Base-by-base conservation (phyloP, 148 eudicot species). In the Agrostemma githago region DNA sequence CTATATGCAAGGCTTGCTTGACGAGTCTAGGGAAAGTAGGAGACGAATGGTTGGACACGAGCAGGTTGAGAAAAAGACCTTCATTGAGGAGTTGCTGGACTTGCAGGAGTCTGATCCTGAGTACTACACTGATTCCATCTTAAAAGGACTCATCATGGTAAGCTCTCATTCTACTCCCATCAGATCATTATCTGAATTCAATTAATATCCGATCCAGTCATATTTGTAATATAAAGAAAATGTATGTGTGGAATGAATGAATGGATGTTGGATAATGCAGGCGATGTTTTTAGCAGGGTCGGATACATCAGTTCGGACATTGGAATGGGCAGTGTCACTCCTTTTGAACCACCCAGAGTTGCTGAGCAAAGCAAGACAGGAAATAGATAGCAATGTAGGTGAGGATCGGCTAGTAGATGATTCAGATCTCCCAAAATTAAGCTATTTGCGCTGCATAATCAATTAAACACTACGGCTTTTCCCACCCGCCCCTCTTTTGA, bases 101-200 rank as follows among this genome's bases (percentile, higher is more conserved):
- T 73, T 82, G 20, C 87, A 85, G 56, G 76, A 79, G 38, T 40
- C 75, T 0, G 87, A 88, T n/a, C 89, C 87, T 2, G 81, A 84
- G 0, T 81, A 76, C 48, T 86, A 85, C 59, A 71, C 87, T 4
- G 86, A 88, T 54, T 78, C 75, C 3, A 14, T 76, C 20, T 17
- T 88, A 62, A 84, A 84, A 57, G 74, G 87, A 14, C 42, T 81
- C 53, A 61, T 88, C 46, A 8, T 72, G 83, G 91, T 86, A 68
- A 80, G 79, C 14, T 9, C 9, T 37, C 37, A 17, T 41, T 6
- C 4, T 26, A 26, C 34, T 26, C 34, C 34, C 34, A 26, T 26
- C 34, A 26, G 34, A 26, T 26, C 34, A 26, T 26, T 26, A 26
- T 26, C 34, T 26, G 34, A 26, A 26, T 26, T 26, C 34, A 1